These are phyloP conservation scores for Vitis vinifera DNA, from an alignment of 164 flowering plant genomes.

Conservation along the genomic window DNA sequence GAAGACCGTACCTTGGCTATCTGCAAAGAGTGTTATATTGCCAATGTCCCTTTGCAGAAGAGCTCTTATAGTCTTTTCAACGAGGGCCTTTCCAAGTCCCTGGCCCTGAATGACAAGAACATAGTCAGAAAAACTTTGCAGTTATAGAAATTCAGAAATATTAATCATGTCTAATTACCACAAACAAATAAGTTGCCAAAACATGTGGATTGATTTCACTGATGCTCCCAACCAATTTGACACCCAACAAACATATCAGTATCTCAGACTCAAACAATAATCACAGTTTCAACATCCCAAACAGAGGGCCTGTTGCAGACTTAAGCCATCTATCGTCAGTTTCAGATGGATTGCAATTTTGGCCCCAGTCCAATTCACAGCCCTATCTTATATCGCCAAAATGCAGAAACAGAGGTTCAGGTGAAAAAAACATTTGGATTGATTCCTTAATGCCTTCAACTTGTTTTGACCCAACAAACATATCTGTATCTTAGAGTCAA, in stretches of 20 bases:
- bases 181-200: too few relatives aligned
- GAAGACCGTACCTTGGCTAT: slow-evolving; percentile 65
- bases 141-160: background rate
- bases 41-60: slow-evolving; percentile 90
- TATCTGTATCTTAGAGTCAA: background rate
- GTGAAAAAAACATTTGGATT: too few relatives aligned
- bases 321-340: too few relatives aligned
- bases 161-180: too few relatives aligned
- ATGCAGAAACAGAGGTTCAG: too few relatives aligned
- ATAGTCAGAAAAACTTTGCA: background rate
- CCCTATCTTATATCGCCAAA: too few relatives aligned
- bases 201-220: too few relatives aligned
- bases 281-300: background rate
- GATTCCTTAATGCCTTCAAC: background rate
- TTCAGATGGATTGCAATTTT: too few relatives aligned
- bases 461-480: background rate
- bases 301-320: too few relatives aligned
- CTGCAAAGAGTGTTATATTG: slow-evolving; percentile 92
- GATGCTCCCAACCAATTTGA: too few relatives aligned
- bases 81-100: slow-evolving; percentile 92
- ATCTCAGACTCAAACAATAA: background rate
- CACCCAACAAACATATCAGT: too few relatives aligned
- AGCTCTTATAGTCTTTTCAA: slow-evolving; percentile 81
- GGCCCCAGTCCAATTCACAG: too few relatives aligned
- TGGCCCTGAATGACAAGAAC: slow-evolving; percentile 64